Evolutionary conservation across 768 basidiomycete species (phyloP), one percentile per base, ranked within the genome.

Genomic region (Mycena capillaripes): DNA sequence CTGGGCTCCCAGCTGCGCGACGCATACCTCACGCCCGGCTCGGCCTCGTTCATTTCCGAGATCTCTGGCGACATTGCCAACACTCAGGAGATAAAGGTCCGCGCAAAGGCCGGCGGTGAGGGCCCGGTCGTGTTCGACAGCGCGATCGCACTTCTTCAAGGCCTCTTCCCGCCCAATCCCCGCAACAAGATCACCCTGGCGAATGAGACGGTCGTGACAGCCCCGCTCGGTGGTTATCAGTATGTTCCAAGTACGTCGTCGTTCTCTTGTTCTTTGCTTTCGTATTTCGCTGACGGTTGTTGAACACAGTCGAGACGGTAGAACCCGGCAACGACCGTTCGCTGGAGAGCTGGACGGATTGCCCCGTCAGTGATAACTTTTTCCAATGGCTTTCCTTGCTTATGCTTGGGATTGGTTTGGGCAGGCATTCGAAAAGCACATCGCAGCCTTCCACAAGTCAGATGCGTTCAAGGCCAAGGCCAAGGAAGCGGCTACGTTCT

Each of bases 51-150:
- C 81, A 92, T 95, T 75, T 81, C 86, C 61, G 90, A 88, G 68
- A 90, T 95, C 80, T 85, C 86, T 70, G 81, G 86, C 30, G 91
- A 93, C 78, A 86, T 95, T 75, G 92, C 93, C 44, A 87, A 94
- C 84, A 92, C 92, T 78, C 87, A 85, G 76, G 89, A 94, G 79
- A 86, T 96, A 76, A 91, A 91, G 75, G 88, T 93, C 64, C 91
- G 91, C 74, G 93, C 93, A 80, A 96, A 96, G 84, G 92, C 91
- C 60, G 94, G 95, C 57, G 92, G 91, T 55, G 95, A 97, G 80
- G 95, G 95, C 57, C 86, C 90, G 29, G 92, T 93, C 63, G 94
- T 96, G 76, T 94, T 95, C 81, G 95, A 96, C 86, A 93, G 93
- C 8, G 92, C 94, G 36, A 92, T 93, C 64, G 95, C 95, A 25